Evolutionary conservation across 371 early-diverging fungal genomes (phyloP).

Genomic region (Globomyces sp.): DNA sequence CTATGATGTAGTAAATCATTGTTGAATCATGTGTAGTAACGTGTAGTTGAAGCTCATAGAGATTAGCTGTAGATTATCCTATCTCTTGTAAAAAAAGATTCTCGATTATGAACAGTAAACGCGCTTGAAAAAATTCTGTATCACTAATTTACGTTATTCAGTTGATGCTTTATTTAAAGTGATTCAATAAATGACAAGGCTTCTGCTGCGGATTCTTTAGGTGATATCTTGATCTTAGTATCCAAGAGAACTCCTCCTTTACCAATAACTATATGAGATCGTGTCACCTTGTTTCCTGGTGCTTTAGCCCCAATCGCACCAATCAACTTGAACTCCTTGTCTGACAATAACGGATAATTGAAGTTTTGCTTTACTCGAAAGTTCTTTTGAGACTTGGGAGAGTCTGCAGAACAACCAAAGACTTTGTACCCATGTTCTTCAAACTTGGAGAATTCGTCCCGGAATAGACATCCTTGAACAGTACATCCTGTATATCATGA

Average conservation of each 20-base stretch:
- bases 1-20: no score
- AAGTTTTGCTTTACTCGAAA: slow-evolving; percentile 22
- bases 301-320: slow-evolving; percentile 18
- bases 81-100: no score
- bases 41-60: no score
- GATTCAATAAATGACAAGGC: slow-evolving; percentile 22
- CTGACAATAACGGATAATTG: slow-evolving; percentile 30
- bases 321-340: slow-evolving; percentile 19
- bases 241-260: slow-evolving; percentile 30
- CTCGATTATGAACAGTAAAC: no score
- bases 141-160: no score
- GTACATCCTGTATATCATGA: slow-evolving; percentile 28
- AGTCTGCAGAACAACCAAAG: slow-evolving; percentile 36
- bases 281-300: slow-evolving; percentile 12
- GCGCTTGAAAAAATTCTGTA: no score
- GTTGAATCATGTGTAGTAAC: no score
- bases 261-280: slow-evolving; percentile 30
- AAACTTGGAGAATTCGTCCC: slow-evolving; percentile 29
- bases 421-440: slow-evolving; percentile 27
- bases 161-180: not conserved
- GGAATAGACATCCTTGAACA: slow-evolving; percentile 37
- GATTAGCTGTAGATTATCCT: no score
- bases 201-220: slow-evolving; percentile 4
- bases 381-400: slow-evolving; percentile 15
- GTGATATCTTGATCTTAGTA: slow-evolving; percentile 17